These are phyloP conservation scores for Aspergillus sp. DNA, from an alignment of 2,329 filamentous ascomycete species.

Conservation along the genomic window DNA sequence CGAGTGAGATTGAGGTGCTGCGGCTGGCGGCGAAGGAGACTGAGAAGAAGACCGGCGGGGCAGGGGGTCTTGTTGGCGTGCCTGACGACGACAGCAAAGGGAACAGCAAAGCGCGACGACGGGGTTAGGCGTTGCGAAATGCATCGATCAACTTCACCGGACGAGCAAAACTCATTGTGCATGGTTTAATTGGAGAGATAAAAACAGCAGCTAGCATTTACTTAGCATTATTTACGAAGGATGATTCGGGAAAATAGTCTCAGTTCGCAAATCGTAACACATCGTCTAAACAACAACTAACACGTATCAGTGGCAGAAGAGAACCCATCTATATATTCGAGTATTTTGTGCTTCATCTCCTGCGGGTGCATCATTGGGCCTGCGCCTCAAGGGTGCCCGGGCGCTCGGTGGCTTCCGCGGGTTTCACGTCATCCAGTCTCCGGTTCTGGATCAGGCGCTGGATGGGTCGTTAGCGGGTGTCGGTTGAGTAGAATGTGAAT, in stretches of 20 bases:
- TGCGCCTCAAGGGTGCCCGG: constrained; percentile 40
- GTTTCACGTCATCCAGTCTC: constrained; percentile 38
- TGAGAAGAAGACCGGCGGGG: constrained; percentile 30
- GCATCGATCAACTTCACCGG: too few relatives aligned
- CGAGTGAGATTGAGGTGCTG: constrained; percentile 56
- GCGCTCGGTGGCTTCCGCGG: constrained; percentile 40
- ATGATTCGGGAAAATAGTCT: too few relatives aligned
- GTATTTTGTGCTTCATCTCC: not conserved
- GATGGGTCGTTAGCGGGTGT: constrained; percentile 14
- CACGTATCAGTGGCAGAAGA: not conserved
- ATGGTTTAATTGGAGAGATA: too few relatives aligned
- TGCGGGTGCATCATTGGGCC: not conserved
- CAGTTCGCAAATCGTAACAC: not conserved
- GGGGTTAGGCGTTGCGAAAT: constrained; percentile 6
- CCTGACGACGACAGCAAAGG: constrained; percentile 8
- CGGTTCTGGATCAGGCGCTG: constrained; percentile 46
- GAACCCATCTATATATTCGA: not conserved
- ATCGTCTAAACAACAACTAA: not conserved
- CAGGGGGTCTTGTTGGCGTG: constrained; percentile 19
- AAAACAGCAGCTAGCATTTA: too few relatives aligned
- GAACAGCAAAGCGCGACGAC: constrained; percentile 12
- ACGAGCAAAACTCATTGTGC: too few relatives aligned
- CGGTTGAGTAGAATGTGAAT: not conserved
- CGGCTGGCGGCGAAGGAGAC: constrained; percentile 46
- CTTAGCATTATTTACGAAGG: too few relatives aligned